Evolutionary conservation across 768 basidiomycete genomes (phyloP), one percentile per base, ranked within the genome.

Genomic region (Serendipita sp.): DNA sequence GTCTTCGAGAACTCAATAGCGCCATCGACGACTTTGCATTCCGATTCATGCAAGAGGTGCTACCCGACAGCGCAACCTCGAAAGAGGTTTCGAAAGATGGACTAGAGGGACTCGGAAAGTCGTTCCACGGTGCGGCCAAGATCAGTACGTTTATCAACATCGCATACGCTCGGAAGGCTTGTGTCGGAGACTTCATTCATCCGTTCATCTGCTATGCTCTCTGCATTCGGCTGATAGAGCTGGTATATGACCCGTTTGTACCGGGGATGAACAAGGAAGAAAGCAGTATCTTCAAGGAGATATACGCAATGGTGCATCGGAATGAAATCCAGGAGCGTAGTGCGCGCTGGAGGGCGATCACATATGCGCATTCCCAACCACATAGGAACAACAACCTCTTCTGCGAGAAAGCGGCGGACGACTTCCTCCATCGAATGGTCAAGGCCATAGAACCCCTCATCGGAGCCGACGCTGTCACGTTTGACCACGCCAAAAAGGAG

Each of bases 171-270:
- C 30, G 28, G 11, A 32, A 60, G n/a, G 56, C 30, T 32, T 24
- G 16, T 8, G 37, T 60, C 8, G 56, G 56, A n/a, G 56, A 60
- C 3, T 60, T 60, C 35, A n/a, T 60, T 34, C 56, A 60, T 37
- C 56, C 56, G n/a, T 60, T 60, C 56, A 37, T 60, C 8, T 60
- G 56, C 56, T 34, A 60, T 38, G 56, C 56, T 24, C 56, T 60
- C 56, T 24, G 16, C 18, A 8, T 30, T n/a, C 56, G 56, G 10
- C 30, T 60, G 16, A n/a, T n/a, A 10, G 56, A 60, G 37, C 56
- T 60, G 8, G 56, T 60, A n/a, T 60, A 24, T 18, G 30, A 60
- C 28, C 56, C 56, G 1, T 60, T 60, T 60, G 56, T 60, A 3
- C 56, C 56, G 18, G 56, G 56, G n/a, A 24, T 60, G 35, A 35